Evolutionary conservation across 208 protist genomes (phyloP).

Genomic region (Leishmania braziliensis): DNA sequence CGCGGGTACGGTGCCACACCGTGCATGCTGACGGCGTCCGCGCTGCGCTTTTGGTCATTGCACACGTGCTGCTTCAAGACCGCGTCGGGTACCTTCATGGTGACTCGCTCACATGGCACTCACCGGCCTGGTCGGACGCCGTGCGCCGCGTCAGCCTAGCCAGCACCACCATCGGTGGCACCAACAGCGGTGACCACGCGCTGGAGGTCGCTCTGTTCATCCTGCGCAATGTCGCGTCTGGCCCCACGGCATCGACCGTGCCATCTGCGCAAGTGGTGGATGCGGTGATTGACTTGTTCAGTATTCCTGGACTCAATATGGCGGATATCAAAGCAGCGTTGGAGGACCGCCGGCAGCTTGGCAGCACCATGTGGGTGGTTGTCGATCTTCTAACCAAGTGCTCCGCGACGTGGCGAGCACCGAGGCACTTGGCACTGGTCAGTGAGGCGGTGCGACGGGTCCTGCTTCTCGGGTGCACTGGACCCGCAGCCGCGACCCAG

Average conservation of each 20-base stretch:
- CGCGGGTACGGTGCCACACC: slow-evolving; percentile 58
- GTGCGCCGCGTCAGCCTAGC: slow-evolving; percentile 59
- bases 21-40: slow-evolving; percentile 55
- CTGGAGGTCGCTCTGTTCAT: slow-evolving; percentile 45
- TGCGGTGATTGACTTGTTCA: slow-evolving; percentile 34
- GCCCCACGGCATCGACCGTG: slow-evolving; percentile 10
- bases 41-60: slow-evolving; percentile 54
- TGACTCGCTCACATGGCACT: slow-evolving; percentile 41
- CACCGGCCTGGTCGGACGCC: slow-evolving; percentile 58
- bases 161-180: slow-evolving; percentile 43
- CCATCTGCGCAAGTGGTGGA: slow-evolving; percentile 28
- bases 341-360: slow-evolving; percentile 28
- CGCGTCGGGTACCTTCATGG: slow-evolving; percentile 18
- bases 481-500: not conserved
- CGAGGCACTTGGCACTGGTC: slow-evolving; percentile 30
- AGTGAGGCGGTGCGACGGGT: slow-evolving; percentile 19
- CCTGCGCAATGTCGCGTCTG: slow-evolving; percentile 12
- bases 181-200: slow-evolving; percentile 34
- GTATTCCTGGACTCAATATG: slow-evolving; percentile 16
- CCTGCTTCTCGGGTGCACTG: slow-evolving; percentile 18
- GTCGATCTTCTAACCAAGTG: slow-evolving; percentile 34
- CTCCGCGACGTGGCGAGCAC: slow-evolving; percentile 20
- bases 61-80: slow-evolving; percentile 37
- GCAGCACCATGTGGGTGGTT: slow-evolving; percentile 28
- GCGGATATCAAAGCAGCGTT: slow-evolving; percentile 20